Base-by-base conservation (phyloP, 345 rosid species). In the Linum lewisii region DNA sequence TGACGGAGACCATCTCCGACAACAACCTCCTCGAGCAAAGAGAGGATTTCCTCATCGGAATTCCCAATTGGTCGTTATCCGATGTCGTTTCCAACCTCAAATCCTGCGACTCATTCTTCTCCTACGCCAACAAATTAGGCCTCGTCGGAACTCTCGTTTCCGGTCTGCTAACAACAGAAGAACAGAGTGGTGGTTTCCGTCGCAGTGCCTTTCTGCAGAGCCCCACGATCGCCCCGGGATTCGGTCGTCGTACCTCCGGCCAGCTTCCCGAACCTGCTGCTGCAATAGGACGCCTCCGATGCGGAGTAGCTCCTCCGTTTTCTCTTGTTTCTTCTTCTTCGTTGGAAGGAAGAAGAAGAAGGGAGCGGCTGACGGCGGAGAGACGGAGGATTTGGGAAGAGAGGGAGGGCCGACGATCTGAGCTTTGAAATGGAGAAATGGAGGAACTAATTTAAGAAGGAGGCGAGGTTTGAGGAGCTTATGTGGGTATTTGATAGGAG, bases 101-200 rank as follows among this genome's bases (percentile, higher is more conserved):
- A 66, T 77, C 80, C 66, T 81, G 88, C 14, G 86, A 82, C 29
- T 61, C 79, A 20, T 80, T 81, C 73, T 72, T 85, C 9, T 7
- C 14, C 1, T 70, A 71, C 55, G 88, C 88, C 24, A 84, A 85
- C 42, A 74, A 81, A 6, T 74, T 57, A 38, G 88, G 88, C 23
- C 72, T 85, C 32, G 70, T 80, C 6, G 67, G 78, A 10, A 83
- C 74, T 70, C 77, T 83, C 2, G 62, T 88, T 14, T 79, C 68
- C 58, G 79, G 77, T 4, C 57, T 88, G 26, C 50, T 76, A 54
- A 84, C 0, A 29, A 8, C 7, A 29, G 34, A 29, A 3, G 34
- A 59, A 79, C 79, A 45, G 78, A 72, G 32, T 88, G 96, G 94
- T 88, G 96, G 94, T 88, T 88, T 38, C 69, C 54, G 61, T 73